Evolutionary conservation across 192 early-diverging fungal genomes (phyloP).

Genomic region (Dimargaris cristalligena): DNA sequence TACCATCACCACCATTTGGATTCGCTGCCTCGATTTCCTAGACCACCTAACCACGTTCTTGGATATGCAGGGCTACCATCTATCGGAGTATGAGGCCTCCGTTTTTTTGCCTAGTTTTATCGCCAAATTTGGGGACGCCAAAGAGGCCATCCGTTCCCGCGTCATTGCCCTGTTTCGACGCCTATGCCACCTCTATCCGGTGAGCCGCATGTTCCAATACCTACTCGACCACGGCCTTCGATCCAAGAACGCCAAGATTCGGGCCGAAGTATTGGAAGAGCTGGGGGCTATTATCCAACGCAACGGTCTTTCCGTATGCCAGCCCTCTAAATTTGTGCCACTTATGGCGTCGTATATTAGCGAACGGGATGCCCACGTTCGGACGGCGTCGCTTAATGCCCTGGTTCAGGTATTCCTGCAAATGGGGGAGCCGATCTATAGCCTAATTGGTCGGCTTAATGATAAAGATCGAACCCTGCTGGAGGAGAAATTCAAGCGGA

Average conservation of each 20-base stretch:
- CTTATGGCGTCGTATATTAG: constrained; percentile 53
- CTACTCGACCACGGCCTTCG: constrained; percentile 50
- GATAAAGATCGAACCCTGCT: constrained; percentile 74
- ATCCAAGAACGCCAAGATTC: constrained; percentile 60
- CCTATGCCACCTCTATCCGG: constrained; percentile 57
- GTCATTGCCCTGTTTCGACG: constrained; percentile 54
- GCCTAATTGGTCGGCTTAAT: constrained; percentile 44
- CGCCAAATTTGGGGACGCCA: constrained; percentile 63
- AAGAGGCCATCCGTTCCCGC: constrained; percentile 59
- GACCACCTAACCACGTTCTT: constrained; percentile 52
- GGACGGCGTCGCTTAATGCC: constrained; percentile 56
- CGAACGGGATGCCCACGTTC: constrained; percentile 67
- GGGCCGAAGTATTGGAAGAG: constrained; percentile 72
- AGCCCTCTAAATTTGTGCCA: constrained; percentile 50
- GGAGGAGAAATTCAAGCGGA: constrained; percentile 59
- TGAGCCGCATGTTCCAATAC: constrained; percentile 55
- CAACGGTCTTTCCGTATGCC: constrained; percentile 42
- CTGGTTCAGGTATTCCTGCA: constrained; percentile 58
- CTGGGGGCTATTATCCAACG: constrained; percentile 53
- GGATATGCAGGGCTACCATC: constrained; percentile 38
- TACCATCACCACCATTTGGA: constrained; percentile 73
- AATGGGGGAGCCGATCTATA: constrained; percentile 58
- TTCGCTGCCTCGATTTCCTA: constrained; percentile 67
- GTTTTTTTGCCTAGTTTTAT: constrained; percentile 51
- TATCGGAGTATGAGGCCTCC: constrained; percentile 69